phyloP scores from a whole-genome alignment of 768 basidiomycete genomes.

The Astraeus odoratus region DNA sequence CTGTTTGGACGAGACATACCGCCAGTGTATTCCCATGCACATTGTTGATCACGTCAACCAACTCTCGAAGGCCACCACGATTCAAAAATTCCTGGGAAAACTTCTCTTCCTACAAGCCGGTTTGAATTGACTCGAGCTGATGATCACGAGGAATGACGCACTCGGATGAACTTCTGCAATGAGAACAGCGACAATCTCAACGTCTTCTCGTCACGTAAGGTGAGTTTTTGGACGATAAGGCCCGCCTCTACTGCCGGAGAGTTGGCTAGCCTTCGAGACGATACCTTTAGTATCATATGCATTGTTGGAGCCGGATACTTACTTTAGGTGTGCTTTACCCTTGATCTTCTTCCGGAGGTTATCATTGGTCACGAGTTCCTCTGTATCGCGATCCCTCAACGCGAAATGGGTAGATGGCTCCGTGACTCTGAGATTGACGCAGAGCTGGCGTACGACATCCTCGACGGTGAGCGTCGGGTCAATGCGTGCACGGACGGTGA shows the following conservation, averaged over 20 bases:
- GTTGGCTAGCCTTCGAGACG: conserved; percentile 56
- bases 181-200: conserved; percentile 67
- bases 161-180: conserved; percentile 73
- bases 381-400: conserved; percentile 67
- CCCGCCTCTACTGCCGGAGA: conserved; percentile 74
- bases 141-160: conserved; percentile 26
- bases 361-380: conserved; percentile 81
- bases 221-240: conserved; percentile 68
- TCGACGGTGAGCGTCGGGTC: conserved; percentile 79
- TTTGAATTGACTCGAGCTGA: conserved; percentile 1
- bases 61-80: conserved; percentile 60
- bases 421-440: conserved; percentile 71
- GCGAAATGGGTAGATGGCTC: conserved; percentile 70
- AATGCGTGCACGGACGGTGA: conserved; percentile 75
- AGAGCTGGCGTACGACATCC: conserved; percentile 80
- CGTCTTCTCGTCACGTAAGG: conserved; percentile 48
- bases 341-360: conserved; percentile 80
- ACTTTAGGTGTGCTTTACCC: conserved; percentile 75
- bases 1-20: conserved; percentile 34
- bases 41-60: conserved; percentile 61
- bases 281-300: neutral
- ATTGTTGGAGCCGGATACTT: conserved; percentile 19
- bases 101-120: conserved; percentile 58
- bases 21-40: conserved; percentile 81
- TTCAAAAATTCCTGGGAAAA: conserved; percentile 76